Evolutionary conservation across 306 rosid genomes (phyloP).

Genomic region (Rubus idaeus): DNA sequence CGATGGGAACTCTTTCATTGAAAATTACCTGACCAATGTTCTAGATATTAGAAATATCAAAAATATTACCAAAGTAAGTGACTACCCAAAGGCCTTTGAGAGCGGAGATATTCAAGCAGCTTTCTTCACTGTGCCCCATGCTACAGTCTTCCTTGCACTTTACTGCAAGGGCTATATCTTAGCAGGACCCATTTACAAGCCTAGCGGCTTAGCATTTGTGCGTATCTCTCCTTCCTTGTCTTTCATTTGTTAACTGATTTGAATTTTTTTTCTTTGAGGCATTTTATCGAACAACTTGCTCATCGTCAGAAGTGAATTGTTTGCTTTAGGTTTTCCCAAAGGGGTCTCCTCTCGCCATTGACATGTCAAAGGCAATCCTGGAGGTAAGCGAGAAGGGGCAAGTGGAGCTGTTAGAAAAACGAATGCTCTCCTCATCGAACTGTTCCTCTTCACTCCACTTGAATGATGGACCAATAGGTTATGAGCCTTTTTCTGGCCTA

Average conservation of each 20-base stretch:
- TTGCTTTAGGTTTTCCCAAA: constrained; percentile 40
- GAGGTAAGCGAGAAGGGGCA: constrained; percentile 32
- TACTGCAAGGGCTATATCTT: constrained; percentile 43
- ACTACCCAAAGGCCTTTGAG: constrained; percentile 50
- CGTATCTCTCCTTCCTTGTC: constrained; percentile 8
- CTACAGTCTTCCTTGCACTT: constrained; percentile 57
- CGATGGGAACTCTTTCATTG: constrained; percentile 48
- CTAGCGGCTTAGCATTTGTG: constrained; percentile 66
- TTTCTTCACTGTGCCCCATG: constrained; percentile 60
- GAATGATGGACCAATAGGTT: constrained; percentile 34
- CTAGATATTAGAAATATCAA: constrained; percentile 41
- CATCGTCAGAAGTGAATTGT: not conserved
- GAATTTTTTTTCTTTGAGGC: not conserved
- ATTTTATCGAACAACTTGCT: not conserved
- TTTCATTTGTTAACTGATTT: not conserved
- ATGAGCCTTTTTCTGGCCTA: constrained; percentile 44
- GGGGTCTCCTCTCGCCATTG: constrained; percentile 37
- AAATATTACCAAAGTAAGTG: constrained; percentile 31
- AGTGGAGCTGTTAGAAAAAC: constrained; percentile 30
- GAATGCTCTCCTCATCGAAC: constrained; percentile 33
- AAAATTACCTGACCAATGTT: constrained; percentile 33
- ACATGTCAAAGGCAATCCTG: constrained; percentile 37
- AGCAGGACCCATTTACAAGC: constrained; percentile 40
- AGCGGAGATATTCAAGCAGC: constrained; percentile 54
- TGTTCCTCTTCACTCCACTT: constrained; percentile 35